Evolutionary conservation across 805 yeast genomes (phyloP), one percentile per base, ranked within the genome.

Genomic region (Jamesozyma spencerorum): DNA sequence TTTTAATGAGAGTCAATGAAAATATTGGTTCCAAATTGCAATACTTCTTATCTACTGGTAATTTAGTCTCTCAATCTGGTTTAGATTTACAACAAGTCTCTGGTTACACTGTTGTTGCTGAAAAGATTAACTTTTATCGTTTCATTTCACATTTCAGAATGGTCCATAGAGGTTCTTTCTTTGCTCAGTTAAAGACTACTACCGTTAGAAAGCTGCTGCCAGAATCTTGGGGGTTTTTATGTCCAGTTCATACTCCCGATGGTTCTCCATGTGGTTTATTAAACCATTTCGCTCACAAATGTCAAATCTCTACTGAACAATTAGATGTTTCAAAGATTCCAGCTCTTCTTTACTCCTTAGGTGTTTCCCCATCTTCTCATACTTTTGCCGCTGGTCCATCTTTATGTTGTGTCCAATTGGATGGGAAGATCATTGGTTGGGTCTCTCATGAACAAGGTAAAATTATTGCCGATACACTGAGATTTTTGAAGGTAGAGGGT

Each of bases 81-180:
- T 74, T 92, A 44, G 98, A 92, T 72, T 75, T 92, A 64, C 98
- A 92, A 66, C 98, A 92, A 70, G 95, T 87, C 37, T 81, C 95
- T 40, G 98, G 98, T 55, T 92, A 85, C 64, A 92, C 98, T 1
- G 98, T 92, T 50, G 97, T 92, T 47, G 98, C 97, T 3, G 98
- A 92, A 68, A 92, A 92, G 66, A 92, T 92, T 65, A 92, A 92
- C 63, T 92, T 87, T 74, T 83, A 92, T 65, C 82, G 98, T 60
- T 92, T 92, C 69, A 79, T 92, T 49, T 81, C 97, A n/a, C 98
- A 92, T 70, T 92, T 92, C 75, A 73, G 98, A 68, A 92, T 92
- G 98, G 97, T 92, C 39, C 98, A 92, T 66, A 83, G 98, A 77
- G 98, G 98, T 65, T 86, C 97, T 49, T 92, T 92, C 79, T 92